Percentiles rank a stretch among this genome's conserved stretches.
Evolutionary conservation across 1,284 basidiomycete species (phyloP).

Genomic region (Anthracocystis panici-leucophaei): DNA sequence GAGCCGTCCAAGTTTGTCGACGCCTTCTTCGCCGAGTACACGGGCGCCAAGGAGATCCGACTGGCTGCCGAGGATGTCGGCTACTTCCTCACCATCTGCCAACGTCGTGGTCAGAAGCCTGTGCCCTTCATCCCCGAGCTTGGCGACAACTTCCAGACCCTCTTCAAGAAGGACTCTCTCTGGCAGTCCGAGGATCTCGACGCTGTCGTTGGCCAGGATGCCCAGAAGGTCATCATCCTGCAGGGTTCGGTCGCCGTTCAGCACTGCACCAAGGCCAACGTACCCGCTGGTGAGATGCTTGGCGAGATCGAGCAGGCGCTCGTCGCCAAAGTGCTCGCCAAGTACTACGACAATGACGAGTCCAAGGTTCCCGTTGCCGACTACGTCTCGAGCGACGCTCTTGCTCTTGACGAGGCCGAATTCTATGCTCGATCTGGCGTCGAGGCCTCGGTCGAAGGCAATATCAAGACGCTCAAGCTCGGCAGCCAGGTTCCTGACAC

Average conservation of each 20-base stretch:
- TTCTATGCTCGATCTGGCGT: constrained; percentile 72
- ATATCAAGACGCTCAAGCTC: constrained; percentile 50
- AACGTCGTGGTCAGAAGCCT: constrained; percentile 96
- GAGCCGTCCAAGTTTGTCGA: constrained; percentile 80
- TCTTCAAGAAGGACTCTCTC: constrained; percentile 82
- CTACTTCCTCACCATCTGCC: constrained; percentile 93
- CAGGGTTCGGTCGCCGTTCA: constrained; percentile 96
- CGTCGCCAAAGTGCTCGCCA: constrained; percentile 82
- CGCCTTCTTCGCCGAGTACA: constrained; percentile 85
- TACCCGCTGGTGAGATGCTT: constrained; percentile 91
- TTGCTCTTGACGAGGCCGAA: constrained; percentile 70
- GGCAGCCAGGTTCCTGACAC: constrained; percentile 49
- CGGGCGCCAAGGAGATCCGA: constrained; percentile 83
- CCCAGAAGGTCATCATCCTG: constrained; percentile 95
- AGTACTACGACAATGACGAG: constrained; percentile 83
- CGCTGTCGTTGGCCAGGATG: constrained; percentile 91
- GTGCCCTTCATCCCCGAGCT: constrained; percentile 98
- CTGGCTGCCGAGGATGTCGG: constrained; percentile 94
- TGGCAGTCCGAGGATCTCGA: constrained; percentile 99
- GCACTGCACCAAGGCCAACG: constrained; percentile 87
- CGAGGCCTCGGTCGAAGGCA: constrained; percentile 74
- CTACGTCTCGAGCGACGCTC: constrained; percentile 79
- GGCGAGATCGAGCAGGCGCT: constrained; percentile 86
- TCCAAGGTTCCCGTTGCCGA: constrained; percentile 84
- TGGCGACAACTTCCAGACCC: constrained; percentile 85